Percentiles rank a stretch among this genome's conserved stretches.
Conservation (phyloP, 768 basidiomycete species). For the Boletus bicolor region DNA sequence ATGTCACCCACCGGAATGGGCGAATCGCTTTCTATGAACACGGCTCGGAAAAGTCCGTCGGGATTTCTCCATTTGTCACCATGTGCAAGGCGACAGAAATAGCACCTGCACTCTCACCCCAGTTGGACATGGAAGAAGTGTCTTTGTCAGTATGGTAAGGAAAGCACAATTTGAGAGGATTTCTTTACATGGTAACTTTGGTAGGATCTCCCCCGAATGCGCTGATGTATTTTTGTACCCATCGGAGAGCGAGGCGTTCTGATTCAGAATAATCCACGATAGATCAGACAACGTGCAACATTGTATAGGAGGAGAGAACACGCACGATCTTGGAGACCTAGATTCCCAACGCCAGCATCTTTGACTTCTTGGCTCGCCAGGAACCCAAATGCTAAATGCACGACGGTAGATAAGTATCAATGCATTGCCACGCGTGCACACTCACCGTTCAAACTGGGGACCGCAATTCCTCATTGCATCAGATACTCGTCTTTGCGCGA, state of each 20-base stretch:
- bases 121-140: conserved; percentile 3
- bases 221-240: conserved; percentile 59
- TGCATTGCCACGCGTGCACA: neutral
- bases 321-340: conserved; percentile 47
- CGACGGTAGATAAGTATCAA: neutral
- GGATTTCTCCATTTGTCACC: conserved; percentile 22
- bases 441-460: conserved; percentile 10
- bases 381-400: conserved; percentile 35
- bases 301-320: neutral
- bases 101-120: conserved; percentile 40
- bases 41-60: conserved; percentile 26
- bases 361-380: conserved; percentile 39
- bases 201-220: conserved; percentile 58
- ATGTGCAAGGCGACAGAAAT: conserved; percentile 33
- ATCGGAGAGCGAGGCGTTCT: conserved; percentile 41
- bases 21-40: conserved; percentile 42
- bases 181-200: conserved; percentile 34
- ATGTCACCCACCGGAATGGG: conserved; percentile 26
- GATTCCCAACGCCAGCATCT: conserved; percentile 42
- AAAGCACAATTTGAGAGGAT: neutral
- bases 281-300: neutral
- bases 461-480: neutral
- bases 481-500: neutral
- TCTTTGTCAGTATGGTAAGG: neutral
- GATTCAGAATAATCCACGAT: neutral